Percentiles rank a stretch among this genome's conserved stretches.
These are phyloP conservation scores for Populus euphratica DNA, from an alignment of 345 rosid species.

Conservation along the genomic window DNA sequence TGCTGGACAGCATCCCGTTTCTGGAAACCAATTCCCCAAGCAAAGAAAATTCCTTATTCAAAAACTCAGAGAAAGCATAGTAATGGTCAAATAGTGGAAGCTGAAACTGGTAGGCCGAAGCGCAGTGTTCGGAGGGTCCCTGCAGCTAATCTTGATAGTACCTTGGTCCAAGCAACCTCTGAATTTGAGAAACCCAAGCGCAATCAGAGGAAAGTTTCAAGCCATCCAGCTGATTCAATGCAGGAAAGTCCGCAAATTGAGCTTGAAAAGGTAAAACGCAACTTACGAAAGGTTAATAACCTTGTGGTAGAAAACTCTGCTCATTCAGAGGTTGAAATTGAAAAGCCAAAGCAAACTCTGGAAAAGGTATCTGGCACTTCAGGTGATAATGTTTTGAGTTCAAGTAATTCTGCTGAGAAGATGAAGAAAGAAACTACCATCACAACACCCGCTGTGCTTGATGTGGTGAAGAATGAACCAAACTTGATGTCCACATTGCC, in stretches of 20 bases:
- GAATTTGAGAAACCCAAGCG: conserved; percentile 75
- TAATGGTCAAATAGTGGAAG: conserved; percentile 44
- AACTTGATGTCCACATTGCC: conserved; percentile 22
- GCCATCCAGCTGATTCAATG: conserved; percentile 48
- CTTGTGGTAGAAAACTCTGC: conserved; percentile 57
- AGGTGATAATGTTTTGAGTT: conserved; percentile 27
- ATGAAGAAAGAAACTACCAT: conserved; percentile 25
- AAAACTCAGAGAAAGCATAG: conserved; percentile 52
- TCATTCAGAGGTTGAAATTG: conserved; percentile 50
- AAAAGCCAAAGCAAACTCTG: conserved; percentile 45
- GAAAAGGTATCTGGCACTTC: conserved; percentile 42
- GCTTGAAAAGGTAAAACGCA: conserved; percentile 88
- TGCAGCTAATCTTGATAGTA: conserved; percentile 47
- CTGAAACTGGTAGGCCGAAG: conserved; percentile 58
- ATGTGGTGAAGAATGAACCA: conserved; percentile 25
- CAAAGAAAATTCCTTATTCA: conserved; percentile 37
- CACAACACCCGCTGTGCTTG: conserved; percentile 16
- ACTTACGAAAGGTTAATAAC: conserved; percentile 81
- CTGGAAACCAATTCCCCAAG: conserved; percentile 74
- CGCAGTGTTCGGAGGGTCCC: conserved; percentile 58
- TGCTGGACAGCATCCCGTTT: conserved; percentile 70
- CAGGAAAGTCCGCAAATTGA: conserved; percentile 76
- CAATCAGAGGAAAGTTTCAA: conserved; percentile 53
- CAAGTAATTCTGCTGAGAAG: conserved; percentile 31
- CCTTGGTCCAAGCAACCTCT: conserved; percentile 36